phyloP scores from a whole-genome alignment of 495 filamentous ascomycete genomes.

The Cercophora newfieldiana region DNA sequence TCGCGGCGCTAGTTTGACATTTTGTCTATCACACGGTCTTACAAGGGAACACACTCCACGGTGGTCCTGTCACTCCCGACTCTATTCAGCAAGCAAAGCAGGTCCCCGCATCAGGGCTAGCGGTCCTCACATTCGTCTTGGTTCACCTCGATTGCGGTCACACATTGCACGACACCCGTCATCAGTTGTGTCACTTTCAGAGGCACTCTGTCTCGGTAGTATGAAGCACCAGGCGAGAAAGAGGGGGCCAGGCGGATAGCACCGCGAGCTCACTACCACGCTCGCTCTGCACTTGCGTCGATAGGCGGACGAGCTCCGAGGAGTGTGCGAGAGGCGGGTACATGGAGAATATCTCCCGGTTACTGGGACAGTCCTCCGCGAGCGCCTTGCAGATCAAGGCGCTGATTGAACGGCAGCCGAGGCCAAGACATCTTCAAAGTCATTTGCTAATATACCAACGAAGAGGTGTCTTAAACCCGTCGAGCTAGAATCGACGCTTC shows the following conservation, averaged over 20 bases:
- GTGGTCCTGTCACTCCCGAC: background rate
- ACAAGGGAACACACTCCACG: background rate
- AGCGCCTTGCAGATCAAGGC: background rate
- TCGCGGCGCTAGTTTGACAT: background rate
- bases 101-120: background rate
- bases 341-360: background rate
- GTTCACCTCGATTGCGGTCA: constrained; percentile 19
- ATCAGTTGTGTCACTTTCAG: constrained; percentile 23
- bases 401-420: background rate
- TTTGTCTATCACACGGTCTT: background rate
- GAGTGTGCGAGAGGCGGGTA: background rate
- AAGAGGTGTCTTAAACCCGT: background rate
- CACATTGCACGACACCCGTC: constrained; percentile 33
- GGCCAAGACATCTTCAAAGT: constrained; percentile 1
- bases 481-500: background rate
- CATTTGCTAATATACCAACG: background rate
- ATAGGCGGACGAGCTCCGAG: background rate
- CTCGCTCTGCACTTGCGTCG: background rate
- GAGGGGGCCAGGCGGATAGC: background rate
- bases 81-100: background rate
- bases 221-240: constrained; percentile 8
- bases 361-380: background rate
- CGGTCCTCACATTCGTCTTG: background rate
- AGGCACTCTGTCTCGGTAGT: constrained; percentile 18
- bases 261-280: background rate